Evolutionary conservation across 306 rosid genomes (phyloP).

Genomic region (Cajanus cajan): DNA sequence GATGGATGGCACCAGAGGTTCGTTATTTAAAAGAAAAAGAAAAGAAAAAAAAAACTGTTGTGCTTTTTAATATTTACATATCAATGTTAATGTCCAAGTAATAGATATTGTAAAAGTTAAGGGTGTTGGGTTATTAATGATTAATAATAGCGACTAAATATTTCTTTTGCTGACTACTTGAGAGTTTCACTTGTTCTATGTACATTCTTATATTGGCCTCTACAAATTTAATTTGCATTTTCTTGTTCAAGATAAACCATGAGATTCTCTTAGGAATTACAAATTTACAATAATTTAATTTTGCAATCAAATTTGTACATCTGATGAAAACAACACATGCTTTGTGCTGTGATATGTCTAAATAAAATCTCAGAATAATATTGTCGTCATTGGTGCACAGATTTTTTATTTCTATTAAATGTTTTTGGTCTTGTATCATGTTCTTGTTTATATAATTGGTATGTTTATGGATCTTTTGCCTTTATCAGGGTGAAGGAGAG

Average conservation of each 20-base stretch:
- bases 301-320: background rate
- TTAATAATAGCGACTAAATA: background rate
- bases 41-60: background rate
- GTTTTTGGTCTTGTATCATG: background rate
- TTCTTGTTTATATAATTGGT: background rate
- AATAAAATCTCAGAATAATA: background rate
- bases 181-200: background rate
- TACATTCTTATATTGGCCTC: background rate
- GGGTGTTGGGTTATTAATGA: background rate
- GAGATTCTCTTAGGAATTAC: background rate
- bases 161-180: background rate
- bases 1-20: constrained; percentile 99
- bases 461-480: background rate
- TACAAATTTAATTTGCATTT: constrained; percentile 6
- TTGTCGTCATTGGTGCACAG: background rate
- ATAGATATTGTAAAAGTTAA: background rate
- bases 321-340: background rate
- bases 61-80: constrained; percentile 5
- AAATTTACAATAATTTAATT: background rate
- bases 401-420: background rate
- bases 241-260: constrained; percentile 2
- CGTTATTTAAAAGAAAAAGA: constrained; percentile 19
- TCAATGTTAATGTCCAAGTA: background rate
- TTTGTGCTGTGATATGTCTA: background rate
- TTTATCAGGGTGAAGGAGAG: background rate